Conservation (phyloP, 2,329 filamentous ascomycete species). For the Venturia effusa region DNA sequence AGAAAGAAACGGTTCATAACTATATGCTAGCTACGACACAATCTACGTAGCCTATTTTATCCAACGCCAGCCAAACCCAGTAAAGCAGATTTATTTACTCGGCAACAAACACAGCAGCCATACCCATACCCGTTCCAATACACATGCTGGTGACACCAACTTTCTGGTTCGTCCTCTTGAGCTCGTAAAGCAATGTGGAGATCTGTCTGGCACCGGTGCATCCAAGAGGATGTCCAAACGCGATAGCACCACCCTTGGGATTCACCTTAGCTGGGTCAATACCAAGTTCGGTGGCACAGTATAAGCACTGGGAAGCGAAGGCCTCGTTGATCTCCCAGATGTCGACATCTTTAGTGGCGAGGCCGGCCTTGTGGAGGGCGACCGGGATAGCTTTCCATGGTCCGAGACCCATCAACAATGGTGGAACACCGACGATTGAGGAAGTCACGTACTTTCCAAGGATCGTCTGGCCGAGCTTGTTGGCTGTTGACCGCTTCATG, state of each 20-base stretch:
- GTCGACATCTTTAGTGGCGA: conserved; percentile 77
- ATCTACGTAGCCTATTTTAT: not conserved
- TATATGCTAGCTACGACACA: not conserved
- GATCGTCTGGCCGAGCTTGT: conserved; percentile 77
- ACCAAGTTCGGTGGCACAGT: conserved; percentile 81
- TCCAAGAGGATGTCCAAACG: conserved; percentile 88
- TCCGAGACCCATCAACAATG: conserved; percentile 90
- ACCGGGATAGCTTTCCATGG: conserved; percentile 94
- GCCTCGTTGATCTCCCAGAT: conserved; percentile 99
- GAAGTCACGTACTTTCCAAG: conserved; percentile 86
- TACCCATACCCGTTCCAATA: conserved; percentile 92
- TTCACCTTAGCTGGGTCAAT: conserved; percentile 83
- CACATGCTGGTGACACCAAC: conserved; percentile 95
- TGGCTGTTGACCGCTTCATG: conserved; percentile 87
- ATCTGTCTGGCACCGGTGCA: conserved; percentile 93
- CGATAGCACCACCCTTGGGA: conserved; percentile 93
- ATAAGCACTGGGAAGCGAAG: conserved; percentile 89
- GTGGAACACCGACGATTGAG: conserved; percentile 77
- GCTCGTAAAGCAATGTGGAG: conserved; percentile 80
- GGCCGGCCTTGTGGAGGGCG: conserved; percentile 76
- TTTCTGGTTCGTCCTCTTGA: conserved; percentile 73
- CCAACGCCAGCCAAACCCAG: not conserved
- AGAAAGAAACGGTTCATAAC: not conserved
- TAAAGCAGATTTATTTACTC: conserved; percentile 47
- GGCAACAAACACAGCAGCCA: conserved; percentile 92